Conservation (phyloP, 2,329 filamentous ascomycete genomes). For the Exophiala sideris region DNA sequence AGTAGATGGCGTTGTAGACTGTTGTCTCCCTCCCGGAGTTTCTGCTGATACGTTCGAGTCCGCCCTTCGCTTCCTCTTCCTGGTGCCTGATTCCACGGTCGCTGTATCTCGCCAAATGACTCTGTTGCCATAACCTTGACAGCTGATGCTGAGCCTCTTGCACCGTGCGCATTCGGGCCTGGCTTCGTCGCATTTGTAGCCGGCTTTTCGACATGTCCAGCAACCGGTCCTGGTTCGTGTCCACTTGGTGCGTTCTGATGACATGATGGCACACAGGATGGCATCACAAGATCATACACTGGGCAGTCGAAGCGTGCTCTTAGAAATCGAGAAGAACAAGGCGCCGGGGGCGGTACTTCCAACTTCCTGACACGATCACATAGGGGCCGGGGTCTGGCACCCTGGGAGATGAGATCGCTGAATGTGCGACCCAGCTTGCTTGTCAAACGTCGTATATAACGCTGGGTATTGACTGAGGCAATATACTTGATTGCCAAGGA, state of each 20-base stretch:
- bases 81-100: background rate
- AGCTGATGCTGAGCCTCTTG: background rate
- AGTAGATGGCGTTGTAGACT: background rate
- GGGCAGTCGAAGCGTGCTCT: too few species aligned
- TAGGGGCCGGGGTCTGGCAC: too few species aligned
- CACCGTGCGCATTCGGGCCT: constrained; percentile 38
- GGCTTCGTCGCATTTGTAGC: constrained; percentile 41
- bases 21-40: background rate
- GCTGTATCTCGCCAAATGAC: background rate
- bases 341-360: too few species aligned
- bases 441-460: too few species aligned
- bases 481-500: too few species aligned
- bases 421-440: too few species aligned
- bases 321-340: too few species aligned
- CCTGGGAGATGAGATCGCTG: too few species aligned
- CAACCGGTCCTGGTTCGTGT: constrained; percentile 31
- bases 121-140: background rate
- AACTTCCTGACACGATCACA: too few species aligned
- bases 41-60: background rate
- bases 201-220: constrained; percentile 32
- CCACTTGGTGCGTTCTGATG: background rate
- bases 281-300: too few species aligned
- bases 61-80: background rate
- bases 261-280: background rate
- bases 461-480: too few species aligned